phyloP scores from a whole-genome alignment of 768 basidiomycete species.

The Mycena filopes region DNA sequence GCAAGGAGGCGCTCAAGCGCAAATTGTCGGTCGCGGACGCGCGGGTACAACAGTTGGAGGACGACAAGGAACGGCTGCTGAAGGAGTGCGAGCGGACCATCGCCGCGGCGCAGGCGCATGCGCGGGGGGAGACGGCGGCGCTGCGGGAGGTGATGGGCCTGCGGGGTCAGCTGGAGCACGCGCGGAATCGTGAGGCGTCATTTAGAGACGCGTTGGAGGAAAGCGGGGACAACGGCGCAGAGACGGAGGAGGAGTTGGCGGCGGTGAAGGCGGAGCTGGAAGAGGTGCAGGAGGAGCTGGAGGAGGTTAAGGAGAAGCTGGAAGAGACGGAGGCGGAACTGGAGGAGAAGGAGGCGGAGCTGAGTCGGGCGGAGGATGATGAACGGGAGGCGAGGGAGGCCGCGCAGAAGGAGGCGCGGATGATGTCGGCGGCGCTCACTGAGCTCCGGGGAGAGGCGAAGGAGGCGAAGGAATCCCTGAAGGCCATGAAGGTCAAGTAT shows the following conservation, averaged over 20 bases:
- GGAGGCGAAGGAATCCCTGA: not conserved
- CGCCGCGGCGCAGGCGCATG: constrained; percentile 44
- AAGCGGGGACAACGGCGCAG: constrained; percentile 16
- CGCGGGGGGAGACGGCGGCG: constrained; percentile 42
- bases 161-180: not conserved
- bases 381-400: constrained; percentile 1
- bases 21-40: constrained; percentile 50
- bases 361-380: constrained; percentile 30
- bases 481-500: constrained; percentile 32
- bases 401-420: not conserved
- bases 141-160: constrained; percentile 26
- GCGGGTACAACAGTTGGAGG: constrained; percentile 49
- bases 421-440: too few relatives aligned
- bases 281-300: constrained; percentile 30
- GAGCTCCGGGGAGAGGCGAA: too few relatives aligned
- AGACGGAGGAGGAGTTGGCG: constrained; percentile 41
- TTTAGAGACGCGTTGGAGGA: too few relatives aligned
- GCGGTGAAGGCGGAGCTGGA: not conserved
- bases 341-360: too few relatives aligned
- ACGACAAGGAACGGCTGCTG: constrained; percentile 56
- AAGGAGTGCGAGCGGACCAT: constrained; percentile 54
- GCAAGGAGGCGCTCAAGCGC: constrained; percentile 37
- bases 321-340: not conserved
- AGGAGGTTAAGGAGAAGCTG: constrained; percentile 23
- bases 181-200: not conserved